A percentile compares a stretch with the other conserved stretches of the same genome.
Conservation (phyloP, 2,329 filamentous ascomycete genomes). For the Trichoderma hamatum region DNA sequence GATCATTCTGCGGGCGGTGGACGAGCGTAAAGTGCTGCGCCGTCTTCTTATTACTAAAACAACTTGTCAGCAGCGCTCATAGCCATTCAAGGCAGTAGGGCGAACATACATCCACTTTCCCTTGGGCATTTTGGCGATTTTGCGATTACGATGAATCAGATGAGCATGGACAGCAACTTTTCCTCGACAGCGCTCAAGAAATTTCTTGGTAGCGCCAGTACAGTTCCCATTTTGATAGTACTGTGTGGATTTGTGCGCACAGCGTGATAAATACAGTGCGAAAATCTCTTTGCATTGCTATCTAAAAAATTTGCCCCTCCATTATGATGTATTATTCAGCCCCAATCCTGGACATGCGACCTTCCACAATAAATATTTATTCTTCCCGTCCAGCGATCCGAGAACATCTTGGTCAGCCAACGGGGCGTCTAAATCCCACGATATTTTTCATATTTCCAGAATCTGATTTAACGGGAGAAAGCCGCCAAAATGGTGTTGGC, state of each 20-base stretch:
- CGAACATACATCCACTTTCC: conserved; percentile 68
- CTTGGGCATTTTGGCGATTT: conserved; percentile 65
- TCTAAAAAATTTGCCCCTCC: conserved; percentile 54
- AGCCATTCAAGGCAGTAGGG: background rate
- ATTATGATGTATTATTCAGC: conserved; percentile 46
- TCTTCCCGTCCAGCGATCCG: background rate
- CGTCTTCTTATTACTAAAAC: conserved; percentile 76
- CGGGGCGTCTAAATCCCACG: background rate
- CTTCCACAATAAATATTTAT: conserved; percentile 24
- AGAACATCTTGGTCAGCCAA: background rate
- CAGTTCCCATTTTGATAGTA: conserved; percentile 35
- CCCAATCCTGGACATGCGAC: conserved; percentile 22
- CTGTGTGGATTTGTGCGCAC: conserved; percentile 32
- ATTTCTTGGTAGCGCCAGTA: conserved; percentile 37
- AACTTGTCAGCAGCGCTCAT: background rate
- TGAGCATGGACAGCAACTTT: conserved; percentile 27
- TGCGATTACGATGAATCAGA: conserved; percentile 24
- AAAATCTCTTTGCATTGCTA: conserved; percentile 27
- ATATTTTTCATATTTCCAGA: background rate
- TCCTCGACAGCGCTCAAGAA: conserved; percentile 29
- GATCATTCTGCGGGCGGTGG: conserved; percentile 95
- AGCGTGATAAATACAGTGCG: conserved; percentile 36
- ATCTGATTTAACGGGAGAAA: conserved; percentile 2
- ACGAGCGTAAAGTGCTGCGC: conserved; percentile 93
- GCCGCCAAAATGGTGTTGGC: conserved; percentile 60